A percentile compares a stretch with the other conserved stretches of the same genome.
Evolutionary conservation across 208 protist genomes (phyloP).

Genomic region (Crithidia expoeki): DNA sequence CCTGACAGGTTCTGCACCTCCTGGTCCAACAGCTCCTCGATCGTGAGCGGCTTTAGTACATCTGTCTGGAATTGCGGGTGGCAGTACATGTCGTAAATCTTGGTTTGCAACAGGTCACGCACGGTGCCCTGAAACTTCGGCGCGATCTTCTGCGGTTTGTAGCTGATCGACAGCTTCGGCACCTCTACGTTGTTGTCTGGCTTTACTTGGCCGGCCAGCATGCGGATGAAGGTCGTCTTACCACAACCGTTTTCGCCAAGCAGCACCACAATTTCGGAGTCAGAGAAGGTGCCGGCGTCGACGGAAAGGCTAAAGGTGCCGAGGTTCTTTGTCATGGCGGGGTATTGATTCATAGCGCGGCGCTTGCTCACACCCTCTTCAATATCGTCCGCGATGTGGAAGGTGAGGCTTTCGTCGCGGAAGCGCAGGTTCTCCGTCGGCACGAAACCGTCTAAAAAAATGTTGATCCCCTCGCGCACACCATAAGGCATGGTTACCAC

Average conservation of each 20-base stretch:
- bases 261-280: slow-evolving; percentile 99
- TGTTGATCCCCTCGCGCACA: slow-evolving; percentile 99
- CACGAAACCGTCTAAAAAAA: slow-evolving; percentile 99
- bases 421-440: slow-evolving; percentile 99
- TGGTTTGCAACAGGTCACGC: slow-evolving; percentile 95
- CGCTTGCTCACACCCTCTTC: slow-evolving; percentile 82
- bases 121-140: slow-evolving; percentile 98
- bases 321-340: slow-evolving; percentile 97
- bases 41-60: slow-evolving; percentile 98
- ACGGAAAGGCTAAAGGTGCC: slow-evolving; percentile 95
- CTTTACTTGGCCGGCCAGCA: slow-evolving; percentile 96
- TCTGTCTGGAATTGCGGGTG: slow-evolving; percentile 99
- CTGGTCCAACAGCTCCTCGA: slow-evolving; percentile 98
- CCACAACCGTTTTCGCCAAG: slow-evolving; percentile 99
- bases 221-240: slow-evolving; percentile 99
- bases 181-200: slow-evolving; percentile 89
- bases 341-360: slow-evolving; percentile 92
- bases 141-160: slow-evolving; percentile 99
- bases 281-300: slow-evolving; percentile 95
- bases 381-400: slow-evolving; percentile 91
- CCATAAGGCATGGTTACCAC: slow-evolving; percentile 99
- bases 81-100: slow-evolving; percentile 95
- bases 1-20: slow-evolving; percentile 98
- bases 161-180: slow-evolving; percentile 97
- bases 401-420: slow-evolving; percentile 97